Evolutionary conservation across 2,329 filamentous ascomycete genomes (phyloP).

Genomic region (Akanthomyces lecanii): DNA sequence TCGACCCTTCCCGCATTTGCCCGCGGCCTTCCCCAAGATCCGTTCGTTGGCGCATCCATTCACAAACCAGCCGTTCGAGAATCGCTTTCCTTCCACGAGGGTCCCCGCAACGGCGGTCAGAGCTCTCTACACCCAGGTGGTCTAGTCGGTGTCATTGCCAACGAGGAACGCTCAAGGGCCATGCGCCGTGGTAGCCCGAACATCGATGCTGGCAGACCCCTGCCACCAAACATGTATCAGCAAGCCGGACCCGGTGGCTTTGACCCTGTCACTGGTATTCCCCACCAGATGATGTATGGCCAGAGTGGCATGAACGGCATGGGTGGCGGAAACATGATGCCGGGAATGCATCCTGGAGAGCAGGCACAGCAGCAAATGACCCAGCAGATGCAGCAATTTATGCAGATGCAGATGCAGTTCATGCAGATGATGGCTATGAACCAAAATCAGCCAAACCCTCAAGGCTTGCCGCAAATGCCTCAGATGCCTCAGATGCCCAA

Average conservation of each 20-base stretch:
- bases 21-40: conserved; percentile 74
- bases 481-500: conserved; percentile 30
- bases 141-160: conserved; percentile 82
- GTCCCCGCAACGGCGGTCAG: conserved; percentile 30
- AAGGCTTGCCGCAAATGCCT: conserved; percentile 28
- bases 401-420: conserved; percentile 93
- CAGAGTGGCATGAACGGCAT: conserved; percentile 30
- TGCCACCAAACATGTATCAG: conserved; percentile 32
- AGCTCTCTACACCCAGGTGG: conserved; percentile 62
- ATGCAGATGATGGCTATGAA: conserved; percentile 72
- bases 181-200: conserved; percentile 76
- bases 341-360: conserved; percentile 56
- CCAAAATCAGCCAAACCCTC: conserved; percentile 26
- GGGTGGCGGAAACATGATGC: conserved; percentile 20
- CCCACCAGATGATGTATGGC: conserved; percentile 40
- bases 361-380: conserved; percentile 76
- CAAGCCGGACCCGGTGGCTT: conserved; percentile 36
- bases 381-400: conserved; percentile 80
- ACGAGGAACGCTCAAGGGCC: conserved; percentile 74
- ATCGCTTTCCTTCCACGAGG: conserved; percentile 65
- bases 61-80: conserved; percentile 70
- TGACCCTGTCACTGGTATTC: conserved; percentile 48
- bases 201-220: conserved; percentile 46
- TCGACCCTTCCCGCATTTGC: conserved; percentile 73
- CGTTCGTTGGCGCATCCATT: conserved; percentile 75